These are phyloP conservation scores for Fusarium humuli DNA, from an alignment of 2,329 filamentous ascomycete species.

Conservation along the genomic window DNA sequence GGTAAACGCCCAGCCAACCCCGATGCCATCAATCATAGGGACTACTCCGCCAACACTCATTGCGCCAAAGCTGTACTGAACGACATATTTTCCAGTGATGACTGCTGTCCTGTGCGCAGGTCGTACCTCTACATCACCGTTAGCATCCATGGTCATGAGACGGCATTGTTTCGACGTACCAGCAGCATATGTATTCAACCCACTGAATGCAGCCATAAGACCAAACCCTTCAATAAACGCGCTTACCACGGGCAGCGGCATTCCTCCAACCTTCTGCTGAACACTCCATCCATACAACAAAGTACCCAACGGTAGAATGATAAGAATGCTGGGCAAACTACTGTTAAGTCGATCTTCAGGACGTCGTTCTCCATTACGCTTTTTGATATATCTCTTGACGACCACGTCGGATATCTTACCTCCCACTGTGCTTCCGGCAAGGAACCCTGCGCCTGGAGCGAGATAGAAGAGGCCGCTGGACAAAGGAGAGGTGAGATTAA, in stretches of 20 bases:
- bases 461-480: conserved; percentile 76
- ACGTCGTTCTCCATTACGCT: conserved; percentile 49
- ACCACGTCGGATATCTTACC: conserved; percentile 60
- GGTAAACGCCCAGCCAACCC: conserved; percentile 45
- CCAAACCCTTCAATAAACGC: conserved; percentile 51
- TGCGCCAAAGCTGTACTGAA: conserved; percentile 44
- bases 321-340: conserved; percentile 47
- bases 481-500: conserved; percentile 70
- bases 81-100: conserved; percentile 44
- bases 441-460: conserved; percentile 73
- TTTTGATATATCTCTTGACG: conserved; percentile 55
- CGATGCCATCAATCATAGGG: conserved; percentile 41
- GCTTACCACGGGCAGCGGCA: conserved; percentile 51
- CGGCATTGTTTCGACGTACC: conserved; percentile 35
- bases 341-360: conserved; percentile 51
- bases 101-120: conserved; percentile 43
- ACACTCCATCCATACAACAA: conserved; percentile 54
- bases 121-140: conserved; percentile 29
- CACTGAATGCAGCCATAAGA: conserved; percentile 53
- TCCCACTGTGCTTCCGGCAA: conserved; percentile 73
- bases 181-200: conserved; percentile 55
- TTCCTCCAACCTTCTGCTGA: conserved; percentile 48
- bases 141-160: neutral
- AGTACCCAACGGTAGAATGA: conserved; percentile 48
- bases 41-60: conserved; percentile 44